Evolutionary conservation across 805 yeast genomes (phyloP).

Genomic region (Komagataella pseudopastoris): DNA sequence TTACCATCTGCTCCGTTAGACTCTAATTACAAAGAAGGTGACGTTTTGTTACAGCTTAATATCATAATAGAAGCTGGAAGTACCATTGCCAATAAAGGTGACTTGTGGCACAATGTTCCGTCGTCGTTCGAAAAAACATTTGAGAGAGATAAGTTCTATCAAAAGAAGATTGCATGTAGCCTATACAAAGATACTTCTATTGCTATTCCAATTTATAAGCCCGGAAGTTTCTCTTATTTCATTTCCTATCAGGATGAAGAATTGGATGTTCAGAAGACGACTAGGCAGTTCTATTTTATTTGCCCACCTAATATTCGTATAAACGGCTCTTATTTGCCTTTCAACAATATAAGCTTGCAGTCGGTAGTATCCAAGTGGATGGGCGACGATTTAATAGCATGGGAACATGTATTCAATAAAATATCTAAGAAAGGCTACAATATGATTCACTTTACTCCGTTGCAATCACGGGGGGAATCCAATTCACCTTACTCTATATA

Average conservation of each 20-base stretch:
- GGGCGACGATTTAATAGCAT: constrained; percentile 44
- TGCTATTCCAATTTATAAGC: constrained; percentile 44
- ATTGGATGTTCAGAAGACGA: constrained; percentile 20
- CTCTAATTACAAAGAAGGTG: constrained; percentile 15
- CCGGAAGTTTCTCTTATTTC: constrained; percentile 76
- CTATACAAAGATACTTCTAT: constrained; percentile 53
- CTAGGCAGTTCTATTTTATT: constrained; percentile 57
- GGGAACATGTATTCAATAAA: constrained; percentile 54
- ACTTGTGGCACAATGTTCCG: constrained; percentile 66
- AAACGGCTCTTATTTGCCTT: constrained; percentile 41
- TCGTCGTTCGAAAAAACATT: constrained; percentile 25
- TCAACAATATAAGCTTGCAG: constrained; percentile 72
- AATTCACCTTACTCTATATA: constrained; percentile 87
- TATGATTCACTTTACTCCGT: constrained; percentile 92
- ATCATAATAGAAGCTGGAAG: constrained; percentile 68
- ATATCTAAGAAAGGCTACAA: constrained; percentile 74
- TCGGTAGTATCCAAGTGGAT: constrained; percentile 87
- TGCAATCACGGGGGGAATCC: constrained; percentile 80
- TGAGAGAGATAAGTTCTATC: constrained; percentile 41
- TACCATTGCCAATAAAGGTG: constrained; percentile 55
- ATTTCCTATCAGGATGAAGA: constrained; percentile 34
- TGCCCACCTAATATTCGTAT: constrained; percentile 67
- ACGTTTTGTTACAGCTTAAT: constrained; percentile 32
- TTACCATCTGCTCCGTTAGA: constrained; percentile 32
- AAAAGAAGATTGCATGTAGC: constrained; percentile 34